A percentile compares a stretch with the other conserved stretches of the same genome.
Evolutionary conservation across 2,329 filamentous ascomycete genomes (phyloP).

Genomic region (Sporothrix curviconia): DNA sequence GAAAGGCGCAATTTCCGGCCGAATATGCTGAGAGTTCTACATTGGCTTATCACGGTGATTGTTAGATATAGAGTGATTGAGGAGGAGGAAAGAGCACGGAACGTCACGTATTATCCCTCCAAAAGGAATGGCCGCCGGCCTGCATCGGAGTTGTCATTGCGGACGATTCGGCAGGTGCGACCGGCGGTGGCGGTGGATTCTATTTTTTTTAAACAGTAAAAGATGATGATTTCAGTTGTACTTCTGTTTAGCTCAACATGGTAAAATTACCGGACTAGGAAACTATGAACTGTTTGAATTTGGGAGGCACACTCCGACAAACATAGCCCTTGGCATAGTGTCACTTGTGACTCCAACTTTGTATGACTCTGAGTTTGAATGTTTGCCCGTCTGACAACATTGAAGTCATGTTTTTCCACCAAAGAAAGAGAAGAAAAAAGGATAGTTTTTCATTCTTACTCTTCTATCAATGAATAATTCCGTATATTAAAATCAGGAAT

Average conservation of each 20-base stretch:
- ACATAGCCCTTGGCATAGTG: no score
- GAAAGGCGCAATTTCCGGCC: background rate
- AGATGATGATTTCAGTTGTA: background rate
- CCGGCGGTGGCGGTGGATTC: no score
- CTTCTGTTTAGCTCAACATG: background rate
- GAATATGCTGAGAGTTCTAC: background rate
- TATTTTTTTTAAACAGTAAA: no score
- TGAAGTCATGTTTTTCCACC: no score
- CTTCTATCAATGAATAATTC: no score
- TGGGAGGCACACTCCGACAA: background rate
- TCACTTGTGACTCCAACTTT: background rate
- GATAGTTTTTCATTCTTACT: no score
- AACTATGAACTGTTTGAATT: background rate
- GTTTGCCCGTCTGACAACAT: no score
- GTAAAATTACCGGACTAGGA: conserved; percentile 8
- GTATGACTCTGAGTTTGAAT: background rate
- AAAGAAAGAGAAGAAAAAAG: no score
- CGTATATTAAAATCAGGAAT: no score
- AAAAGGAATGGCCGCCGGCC: background rate
- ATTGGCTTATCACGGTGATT: background rate
- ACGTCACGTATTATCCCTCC: background rate
- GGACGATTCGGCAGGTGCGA: no score
- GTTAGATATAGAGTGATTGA: no score
- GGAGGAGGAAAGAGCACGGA: no score
- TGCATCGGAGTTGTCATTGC: background rate